Percentiles rank a stretch among this genome's conserved stretches.
phyloP scores from a whole-genome alignment of 305 asterid genomes.

The Fraxinus angustifolia region DNA sequence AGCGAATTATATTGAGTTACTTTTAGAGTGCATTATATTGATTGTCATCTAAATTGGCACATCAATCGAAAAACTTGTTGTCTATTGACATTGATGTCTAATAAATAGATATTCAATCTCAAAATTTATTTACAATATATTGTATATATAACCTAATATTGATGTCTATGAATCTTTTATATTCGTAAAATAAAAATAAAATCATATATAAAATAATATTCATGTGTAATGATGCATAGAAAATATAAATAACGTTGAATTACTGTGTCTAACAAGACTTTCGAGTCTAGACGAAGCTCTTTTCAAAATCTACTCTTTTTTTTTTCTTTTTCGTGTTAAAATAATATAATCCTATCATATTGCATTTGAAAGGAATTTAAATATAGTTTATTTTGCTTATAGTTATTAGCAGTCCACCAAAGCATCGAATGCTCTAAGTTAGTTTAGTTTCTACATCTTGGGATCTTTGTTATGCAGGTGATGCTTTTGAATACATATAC shows the following conservation, averaged over 20 bases:
- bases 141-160: neutral
- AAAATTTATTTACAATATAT: neutral
- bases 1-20: neutral
- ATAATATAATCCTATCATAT: neutral
- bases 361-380: neutral
- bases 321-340: neutral
- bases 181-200: neutral
- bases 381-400: neutral
- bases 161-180: neutral
- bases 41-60: neutral
- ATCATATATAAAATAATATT: neutral
- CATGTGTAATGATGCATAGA: neutral
- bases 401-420: neutral
- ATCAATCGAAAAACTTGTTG: neutral
- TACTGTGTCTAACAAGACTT: neutral
- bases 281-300: neutral
- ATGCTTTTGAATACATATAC: neutral
- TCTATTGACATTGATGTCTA: neutral
- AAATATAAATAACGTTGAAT: neutral
- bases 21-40: too few species aligned
- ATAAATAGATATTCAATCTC: neutral
- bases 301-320: neutral
- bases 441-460: neutral
- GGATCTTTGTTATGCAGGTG: neutral
- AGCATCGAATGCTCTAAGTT: neutral